Base-by-base conservation (phyloP, 2,329 filamentous ascomycete species). In the Beauveria asiatica region DNA sequence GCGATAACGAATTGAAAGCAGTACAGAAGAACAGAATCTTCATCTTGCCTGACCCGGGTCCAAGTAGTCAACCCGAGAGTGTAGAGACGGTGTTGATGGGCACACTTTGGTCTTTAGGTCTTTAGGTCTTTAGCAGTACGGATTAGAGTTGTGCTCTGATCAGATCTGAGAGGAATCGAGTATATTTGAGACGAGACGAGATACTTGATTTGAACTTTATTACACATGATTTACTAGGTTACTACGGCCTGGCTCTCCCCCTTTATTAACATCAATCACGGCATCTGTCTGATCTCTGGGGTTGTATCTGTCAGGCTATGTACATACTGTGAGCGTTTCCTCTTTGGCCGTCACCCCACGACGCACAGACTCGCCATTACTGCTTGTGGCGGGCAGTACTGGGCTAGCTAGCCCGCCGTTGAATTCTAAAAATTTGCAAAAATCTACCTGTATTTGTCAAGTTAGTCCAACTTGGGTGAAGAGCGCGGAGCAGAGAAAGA, bases 11-110 rank as follows among this genome's bases (percentile, higher is more conserved):
- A 60, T 76, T 76, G 67, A 76, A 73, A n/a, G 74, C 74, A 5
- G 74, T 76, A 63, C 74, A 76, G n/a, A 76, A 67, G 61, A 76
- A 75, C 57, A 76, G 72, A 46, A 76, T 74, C 65, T 70, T 72
- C 71, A 75, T 74, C 23, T 57, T 62, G 60, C 21, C 27, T 3
- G n/a, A n/a, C 27, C 17, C 10, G 48, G 48, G 46, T 59, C 5
- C 46, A 45, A 51, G 19, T 39, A 41, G 11, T 37, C 33, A 53
- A 44, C 48, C 49, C 48, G 16, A 45, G 1, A 33, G 37, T 17
- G 45, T 9, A 9, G 30, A 16, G 25, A 9, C 8, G 17, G n/a
- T 46, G 19, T 39, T 46, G 48, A 41, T 19, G 19, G 42, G 23
- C 23, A 23, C 5, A 23, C 39, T 33, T 30, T 30, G 9, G 41